phyloP scores from a whole-genome alignment of 2,329 filamentous ascomycete genomes.

The Pseudogymnoascus sp. region DNA sequence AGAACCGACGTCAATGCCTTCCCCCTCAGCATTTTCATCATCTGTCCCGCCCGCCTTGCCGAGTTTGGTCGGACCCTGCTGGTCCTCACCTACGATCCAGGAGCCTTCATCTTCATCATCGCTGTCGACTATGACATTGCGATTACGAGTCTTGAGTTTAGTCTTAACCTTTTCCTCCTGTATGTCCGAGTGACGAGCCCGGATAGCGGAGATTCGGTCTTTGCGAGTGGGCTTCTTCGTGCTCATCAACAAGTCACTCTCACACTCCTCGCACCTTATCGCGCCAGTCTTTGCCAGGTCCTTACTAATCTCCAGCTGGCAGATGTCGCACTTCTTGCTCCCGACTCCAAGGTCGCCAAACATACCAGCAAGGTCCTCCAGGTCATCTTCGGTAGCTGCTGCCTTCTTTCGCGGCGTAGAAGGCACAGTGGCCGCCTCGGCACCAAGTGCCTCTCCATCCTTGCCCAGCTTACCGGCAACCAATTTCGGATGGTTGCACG shows the following conservation, averaged over 20 bases:
- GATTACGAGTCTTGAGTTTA: constrained; percentile 45
- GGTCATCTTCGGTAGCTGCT: constrained; percentile 52
- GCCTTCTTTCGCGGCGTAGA: constrained; percentile 35
- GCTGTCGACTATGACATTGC: constrained; percentile 57
- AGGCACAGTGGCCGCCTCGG: constrained; percentile 36
- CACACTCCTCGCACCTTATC: constrained; percentile 67
- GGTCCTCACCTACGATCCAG: constrained; percentile 69
- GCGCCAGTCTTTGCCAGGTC: constrained; percentile 34
- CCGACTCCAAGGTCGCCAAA: constrained; percentile 67
- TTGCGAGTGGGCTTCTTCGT: constrained; percentile 38
- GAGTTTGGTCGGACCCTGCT: constrained; percentile 55
- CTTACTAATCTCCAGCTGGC: constrained; percentile 28
- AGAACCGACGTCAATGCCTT: constrained; percentile 69
- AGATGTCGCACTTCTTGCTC: constrained; percentile 32
- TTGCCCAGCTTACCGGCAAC: constrained; percentile 79
- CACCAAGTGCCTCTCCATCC: constrained; percentile 77
- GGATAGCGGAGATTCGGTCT: constrained; percentile 23
- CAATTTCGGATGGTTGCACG: constrained; percentile 88
- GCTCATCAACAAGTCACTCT: constrained; percentile 59
- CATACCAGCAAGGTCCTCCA: constrained; percentile 80
- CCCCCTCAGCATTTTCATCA: constrained; percentile 82
- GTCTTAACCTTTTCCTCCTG: constrained; percentile 14
- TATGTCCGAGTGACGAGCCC: constrained; percentile 30
- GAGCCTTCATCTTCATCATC: constrained; percentile 63
- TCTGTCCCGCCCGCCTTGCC: constrained; percentile 78